Evolutionary conservation across 2,329 filamentous ascomycete genomes (phyloP).

Genomic region (Aureobasidium leucospermi): DNA sequence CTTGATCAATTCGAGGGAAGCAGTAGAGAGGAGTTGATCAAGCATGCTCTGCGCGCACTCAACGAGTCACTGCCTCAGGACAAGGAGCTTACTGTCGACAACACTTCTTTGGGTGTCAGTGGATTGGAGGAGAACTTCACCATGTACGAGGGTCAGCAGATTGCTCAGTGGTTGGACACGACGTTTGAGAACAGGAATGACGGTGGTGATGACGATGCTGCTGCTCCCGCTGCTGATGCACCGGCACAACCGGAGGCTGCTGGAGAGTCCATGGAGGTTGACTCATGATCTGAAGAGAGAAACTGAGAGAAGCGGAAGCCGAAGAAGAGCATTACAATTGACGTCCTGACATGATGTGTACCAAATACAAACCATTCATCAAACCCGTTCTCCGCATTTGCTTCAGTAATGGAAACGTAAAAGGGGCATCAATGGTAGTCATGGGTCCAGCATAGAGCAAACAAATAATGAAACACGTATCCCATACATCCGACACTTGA

Average conservation of each 20-base stretch:
- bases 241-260: constrained; percentile 23
- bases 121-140: constrained; percentile 85
- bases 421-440: neutral
- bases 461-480: too few species aligned
- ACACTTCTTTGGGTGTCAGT: constrained; percentile 85
- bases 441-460: too few species aligned
- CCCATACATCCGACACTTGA: too few species aligned
- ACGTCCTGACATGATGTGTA: constrained; percentile 12
- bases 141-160: constrained; percentile 81
- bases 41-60: constrained; percentile 81
- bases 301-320: neutral
- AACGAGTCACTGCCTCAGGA: constrained; percentile 96
- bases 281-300: constrained; percentile 24
- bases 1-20: constrained; percentile 73
- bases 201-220: constrained; percentile 22
- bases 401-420: neutral
- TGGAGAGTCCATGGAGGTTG: constrained; percentile 50
- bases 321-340: neutral
- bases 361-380: constrained; percentile 1
- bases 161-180: constrained; percentile 78
- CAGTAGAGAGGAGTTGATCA: constrained; percentile 76
- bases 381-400: neutral
- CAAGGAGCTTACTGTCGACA: constrained; percentile 94
- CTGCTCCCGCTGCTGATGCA: constrained; percentile 18
- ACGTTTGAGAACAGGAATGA: constrained; percentile 40